Base-by-base conservation (phyloP, 2,329 filamentous ascomycete genomes). In the Calonectria fujianensis region DNA sequence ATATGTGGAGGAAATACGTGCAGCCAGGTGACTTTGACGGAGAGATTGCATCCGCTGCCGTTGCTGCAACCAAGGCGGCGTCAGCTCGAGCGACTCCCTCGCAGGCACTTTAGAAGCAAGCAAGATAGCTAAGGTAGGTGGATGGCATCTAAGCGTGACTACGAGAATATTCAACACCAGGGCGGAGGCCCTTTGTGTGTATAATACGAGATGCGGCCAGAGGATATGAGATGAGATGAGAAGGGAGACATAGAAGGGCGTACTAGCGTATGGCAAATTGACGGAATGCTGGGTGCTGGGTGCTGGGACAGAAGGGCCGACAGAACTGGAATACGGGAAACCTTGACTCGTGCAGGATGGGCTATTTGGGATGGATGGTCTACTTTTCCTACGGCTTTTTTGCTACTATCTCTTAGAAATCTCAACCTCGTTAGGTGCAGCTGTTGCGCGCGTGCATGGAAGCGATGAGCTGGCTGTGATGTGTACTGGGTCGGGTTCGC, bases 1-100 rank as follows among this genome's bases (percentile, higher is more conserved):
- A 82, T 54, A 87, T 89, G 72, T 90, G 89, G 89, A 84, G 84
- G 73, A 85, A 82, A 51, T 89, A 88, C 81, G 87, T 90, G 20
- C 85, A 86, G 75, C 85, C 85, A 9, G 88, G 87, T 5, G 75
- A 82, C 50, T 85, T 86, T 52, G 85, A 86, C 51, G 82, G 78
- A 32, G 84, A 85, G 67, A 66, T 80, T 51, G 77, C 77, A 18
- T 70, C 70, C 14, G 74, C 76, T 3, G 67, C 72, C 2, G 71
- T 63, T 11, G 68, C 70, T 64, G 76, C 51, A 57, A 67, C 70
- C 4, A 39, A 48, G 32, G 57, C 52, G 11, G 73, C 69, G 27
- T 48, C 70, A 51, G 61, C 52, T 64, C 63, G 35, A 70, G 41
- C 59, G 71, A 57, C 18, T 57, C 52, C 29, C 68, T 52, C 11